These are phyloP conservation scores for Cryphonectria naterciae DNA, from an alignment of 2,329 filamentous ascomycete genomes.

Conservation along the genomic window DNA sequence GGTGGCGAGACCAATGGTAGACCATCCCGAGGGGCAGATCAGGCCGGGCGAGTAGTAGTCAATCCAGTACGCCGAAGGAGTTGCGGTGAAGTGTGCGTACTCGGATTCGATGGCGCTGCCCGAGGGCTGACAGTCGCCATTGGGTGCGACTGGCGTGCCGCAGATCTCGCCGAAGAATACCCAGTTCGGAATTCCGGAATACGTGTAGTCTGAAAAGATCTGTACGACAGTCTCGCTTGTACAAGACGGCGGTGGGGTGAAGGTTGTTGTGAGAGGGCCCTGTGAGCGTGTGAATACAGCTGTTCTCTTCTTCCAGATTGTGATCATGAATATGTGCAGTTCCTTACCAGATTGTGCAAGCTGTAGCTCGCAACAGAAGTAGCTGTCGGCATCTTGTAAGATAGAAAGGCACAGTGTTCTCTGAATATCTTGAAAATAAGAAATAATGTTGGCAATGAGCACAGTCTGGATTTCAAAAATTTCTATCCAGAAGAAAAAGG, in stretches of 20 bases:
- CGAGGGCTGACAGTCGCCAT: conserved; percentile 21
- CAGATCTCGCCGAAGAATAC: not conserved
- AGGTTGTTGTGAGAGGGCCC: conserved; percentile 25
- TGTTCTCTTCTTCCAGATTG: too few species aligned
- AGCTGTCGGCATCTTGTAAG: conserved; percentile 3
- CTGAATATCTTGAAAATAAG: too few species aligned
- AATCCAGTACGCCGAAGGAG: not conserved
- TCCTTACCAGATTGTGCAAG: conserved; percentile 4
- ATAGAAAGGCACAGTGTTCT: not conserved
- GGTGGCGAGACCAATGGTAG: conserved; percentile 20
- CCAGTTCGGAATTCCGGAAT: not conserved
- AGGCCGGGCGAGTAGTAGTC: conserved; percentile 22
- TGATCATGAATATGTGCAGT: not conserved
- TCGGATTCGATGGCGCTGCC: conserved; percentile 15
- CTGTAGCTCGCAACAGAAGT: not conserved
- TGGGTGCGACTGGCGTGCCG: not conserved
- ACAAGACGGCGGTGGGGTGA: conserved; percentile 22
- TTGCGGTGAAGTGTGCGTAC: not conserved
- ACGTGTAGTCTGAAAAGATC: not conserved
- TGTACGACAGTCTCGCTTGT: not conserved
- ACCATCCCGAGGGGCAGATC: conserved; percentile 17
- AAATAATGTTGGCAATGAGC: not conserved
- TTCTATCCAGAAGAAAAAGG: too few species aligned
- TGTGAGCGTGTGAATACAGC: not conserved
- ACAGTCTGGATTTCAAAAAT: not conserved